A percentile compares a stretch with the other conserved stretches of the same genome.
phyloP scores from a whole-genome alignment of 768 basidiomycete species.

The Collybia nuda region DNA sequence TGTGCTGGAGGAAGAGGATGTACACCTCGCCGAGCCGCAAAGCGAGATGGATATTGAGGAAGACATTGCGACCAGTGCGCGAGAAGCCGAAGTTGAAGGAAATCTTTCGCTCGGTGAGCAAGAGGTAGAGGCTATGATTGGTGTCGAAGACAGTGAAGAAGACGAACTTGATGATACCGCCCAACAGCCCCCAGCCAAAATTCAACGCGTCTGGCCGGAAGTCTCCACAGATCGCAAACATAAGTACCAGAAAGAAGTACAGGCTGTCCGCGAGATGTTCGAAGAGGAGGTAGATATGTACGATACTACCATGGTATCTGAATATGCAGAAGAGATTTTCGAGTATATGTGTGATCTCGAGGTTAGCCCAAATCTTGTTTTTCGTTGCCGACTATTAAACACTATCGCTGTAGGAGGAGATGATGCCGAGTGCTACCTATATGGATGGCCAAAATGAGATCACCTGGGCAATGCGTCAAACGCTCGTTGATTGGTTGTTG shows the following conservation, averaged over 20 bases:
- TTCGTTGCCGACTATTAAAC: constrained; percentile 14
- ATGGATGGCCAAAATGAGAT: constrained; percentile 95
- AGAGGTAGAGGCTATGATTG: constrained; percentile 68
- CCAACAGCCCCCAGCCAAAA: constrained; percentile 31
- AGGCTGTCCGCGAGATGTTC: constrained; percentile 67
- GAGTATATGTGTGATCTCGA: constrained; percentile 93
- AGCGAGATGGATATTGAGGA: constrained; percentile 71
- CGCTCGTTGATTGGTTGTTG: constrained; percentile 96
- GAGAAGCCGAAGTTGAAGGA: constrained; percentile 39
- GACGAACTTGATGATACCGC: constrained; percentile 28
- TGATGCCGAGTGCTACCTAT: constrained; percentile 92
- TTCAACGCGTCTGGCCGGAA: constrained; percentile 71
- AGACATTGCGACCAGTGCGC: constrained; percentile 27
- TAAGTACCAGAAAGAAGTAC: constrained; percentile 61
- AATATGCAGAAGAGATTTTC: constrained; percentile 99
- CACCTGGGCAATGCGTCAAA: constrained; percentile 92
- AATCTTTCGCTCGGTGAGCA: constrained; percentile 44
- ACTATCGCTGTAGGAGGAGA: constrained; percentile 55
- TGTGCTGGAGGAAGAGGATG: constrained; percentile 37
- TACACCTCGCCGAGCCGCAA: constrained; percentile 33
- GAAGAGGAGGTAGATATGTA: constrained; percentile 69
- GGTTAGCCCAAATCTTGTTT: constrained; percentile 42
- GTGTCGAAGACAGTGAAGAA: constrained; percentile 47
- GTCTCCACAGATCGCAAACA: constrained; percentile 59
- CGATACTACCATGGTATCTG: constrained; percentile 96